Evolutionary conservation across 2,329 filamentous ascomycete species (phyloP).

Genomic region (Colletotrichum sp.): DNA sequence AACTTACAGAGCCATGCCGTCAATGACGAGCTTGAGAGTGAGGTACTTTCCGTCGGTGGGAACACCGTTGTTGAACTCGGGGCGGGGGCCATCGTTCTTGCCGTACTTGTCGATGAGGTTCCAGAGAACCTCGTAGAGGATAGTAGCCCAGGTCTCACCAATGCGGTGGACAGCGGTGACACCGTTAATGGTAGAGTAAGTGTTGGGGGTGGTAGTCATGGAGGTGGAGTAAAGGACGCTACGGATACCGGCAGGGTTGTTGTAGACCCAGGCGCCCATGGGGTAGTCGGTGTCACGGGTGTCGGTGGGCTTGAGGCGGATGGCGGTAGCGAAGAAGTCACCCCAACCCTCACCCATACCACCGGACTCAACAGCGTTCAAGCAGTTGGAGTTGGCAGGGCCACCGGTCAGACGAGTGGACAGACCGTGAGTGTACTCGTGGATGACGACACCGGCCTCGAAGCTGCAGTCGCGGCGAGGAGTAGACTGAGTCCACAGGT

Average conservation of each 20-base stretch:
- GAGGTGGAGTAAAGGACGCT: conserved; percentile 56
- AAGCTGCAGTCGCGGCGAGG: conserved; percentile 61
- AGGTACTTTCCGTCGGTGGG: conserved; percentile 59
- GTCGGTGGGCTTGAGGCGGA: conserved; percentile 50
- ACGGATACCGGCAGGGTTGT: conserved; percentile 50
- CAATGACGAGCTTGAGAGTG: conserved; percentile 56
- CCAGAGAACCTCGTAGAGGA: conserved; percentile 62
- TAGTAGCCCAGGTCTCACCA: conserved; percentile 57
- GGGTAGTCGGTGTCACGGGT: conserved; percentile 50
- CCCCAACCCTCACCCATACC: conserved; percentile 66
- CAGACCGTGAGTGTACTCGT: conserved; percentile 62
- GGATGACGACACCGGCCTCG: conserved; percentile 64
- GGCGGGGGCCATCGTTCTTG: conserved; percentile 47
- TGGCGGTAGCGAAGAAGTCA: conserved; percentile 59
- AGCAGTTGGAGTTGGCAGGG: conserved; percentile 56
- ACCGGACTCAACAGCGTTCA: conserved; percentile 50
- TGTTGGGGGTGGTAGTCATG: conserved; percentile 52
- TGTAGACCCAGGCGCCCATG: conserved; percentile 56
- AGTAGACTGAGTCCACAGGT: conserved; percentile 54
- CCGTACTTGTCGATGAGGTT: conserved; percentile 62
- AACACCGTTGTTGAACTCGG: conserved; percentile 48
- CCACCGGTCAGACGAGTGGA: conserved; percentile 65
- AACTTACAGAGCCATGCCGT: conserved; percentile 51
- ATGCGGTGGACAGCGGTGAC: conserved; percentile 49
- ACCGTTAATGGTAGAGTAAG: conserved; percentile 49